Evolutionary conservation across 1,284 basidiomycete species (phyloP).

Genomic region (Paramarasmius palmivorus): DNA sequence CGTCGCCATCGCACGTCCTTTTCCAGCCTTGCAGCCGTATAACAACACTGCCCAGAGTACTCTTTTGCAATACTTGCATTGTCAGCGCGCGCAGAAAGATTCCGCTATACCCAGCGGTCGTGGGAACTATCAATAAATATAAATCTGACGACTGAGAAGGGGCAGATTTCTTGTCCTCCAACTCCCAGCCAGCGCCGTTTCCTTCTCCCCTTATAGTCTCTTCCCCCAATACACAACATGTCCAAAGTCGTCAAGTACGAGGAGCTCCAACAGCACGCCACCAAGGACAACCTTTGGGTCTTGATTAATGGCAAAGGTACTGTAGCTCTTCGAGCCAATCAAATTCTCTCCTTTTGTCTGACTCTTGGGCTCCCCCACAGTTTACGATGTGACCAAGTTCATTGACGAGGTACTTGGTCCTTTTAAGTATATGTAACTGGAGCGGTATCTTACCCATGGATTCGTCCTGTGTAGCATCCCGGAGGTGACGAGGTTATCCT

Average conservation of each 20-base stretch:
- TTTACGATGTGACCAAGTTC: conserved; percentile 95
- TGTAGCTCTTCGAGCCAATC: conserved; percentile 32
- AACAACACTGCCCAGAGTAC: no score
- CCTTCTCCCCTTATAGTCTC: conserved; percentile 21
- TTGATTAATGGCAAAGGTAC: conserved; percentile 83
- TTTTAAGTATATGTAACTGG: conserved; percentile 25
- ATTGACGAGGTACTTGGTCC: conserved; percentile 79
- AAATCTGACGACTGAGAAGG: conserved; percentile 9
- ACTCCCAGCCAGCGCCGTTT: conserved; percentile 13
- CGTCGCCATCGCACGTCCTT: not conserved
- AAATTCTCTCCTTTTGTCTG: conserved; percentile 32
- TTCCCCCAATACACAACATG: conserved; percentile 23
- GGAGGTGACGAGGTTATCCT: conserved; percentile 98
- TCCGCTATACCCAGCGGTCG: conserved; percentile 5
- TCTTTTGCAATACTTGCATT: no score
- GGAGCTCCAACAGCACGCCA: conserved; percentile 74
- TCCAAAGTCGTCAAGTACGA: conserved; percentile 66
- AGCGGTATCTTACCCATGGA: not conserved
- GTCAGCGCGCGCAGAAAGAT: no score
- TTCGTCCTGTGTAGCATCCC: conserved; percentile 75
- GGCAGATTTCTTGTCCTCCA: conserved; percentile 9
- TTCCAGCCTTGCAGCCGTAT: no score
- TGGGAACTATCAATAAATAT: conserved; percentile 18
- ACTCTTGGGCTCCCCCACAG: conserved; percentile 47
- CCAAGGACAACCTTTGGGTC: conserved; percentile 76